phyloP scores from a whole-genome alignment of 2,329 filamentous ascomycete genomes.

The Penicillium sp. region DNA sequence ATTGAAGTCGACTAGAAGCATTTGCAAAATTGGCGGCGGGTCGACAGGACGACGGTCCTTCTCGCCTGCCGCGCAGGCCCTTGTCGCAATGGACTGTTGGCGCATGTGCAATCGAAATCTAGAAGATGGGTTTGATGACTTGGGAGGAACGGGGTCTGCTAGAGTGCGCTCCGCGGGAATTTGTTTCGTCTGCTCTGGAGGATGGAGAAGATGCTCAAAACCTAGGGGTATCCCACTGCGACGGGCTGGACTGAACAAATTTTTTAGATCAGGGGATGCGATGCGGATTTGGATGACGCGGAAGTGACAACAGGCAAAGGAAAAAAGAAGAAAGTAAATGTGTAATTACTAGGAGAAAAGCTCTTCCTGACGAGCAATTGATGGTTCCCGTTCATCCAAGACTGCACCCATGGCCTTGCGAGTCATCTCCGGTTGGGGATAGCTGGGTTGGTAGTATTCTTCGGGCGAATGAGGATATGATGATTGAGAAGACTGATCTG shows the following conservation, averaged over 20 bases:
- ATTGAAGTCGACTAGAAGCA: constrained; percentile 44
- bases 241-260: not conserved
- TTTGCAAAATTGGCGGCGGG: constrained; percentile 45
- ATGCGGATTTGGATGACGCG: not conserved
- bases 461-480: not conserved
- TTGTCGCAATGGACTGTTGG: constrained; percentile 44
- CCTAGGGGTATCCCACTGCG: constrained; percentile 31
- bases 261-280: not conserved
- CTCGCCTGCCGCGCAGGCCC: constrained; percentile 45
- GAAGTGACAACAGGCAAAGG: not conserved
- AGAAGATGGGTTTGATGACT: constrained; percentile 5
- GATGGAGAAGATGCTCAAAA: constrained; percentile 36
- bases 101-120: constrained; percentile 41
- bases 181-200: constrained; percentile 16
- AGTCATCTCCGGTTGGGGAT: not conserved
- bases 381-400: not conserved
- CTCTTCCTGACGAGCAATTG: constrained; percentile 1
- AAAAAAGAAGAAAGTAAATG: not conserved
- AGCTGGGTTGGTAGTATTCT: not conserved
- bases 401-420: not conserved
- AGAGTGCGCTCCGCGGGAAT: constrained; percentile 21
- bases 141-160: constrained; percentile 17
- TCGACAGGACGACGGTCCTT: constrained; percentile 45
- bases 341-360: not conserved
- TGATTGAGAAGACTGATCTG: constrained; percentile 8